Conservation (phyloP, 2,329 filamentous ascomycete species). For the Tolypocladium nubicola region DNA sequence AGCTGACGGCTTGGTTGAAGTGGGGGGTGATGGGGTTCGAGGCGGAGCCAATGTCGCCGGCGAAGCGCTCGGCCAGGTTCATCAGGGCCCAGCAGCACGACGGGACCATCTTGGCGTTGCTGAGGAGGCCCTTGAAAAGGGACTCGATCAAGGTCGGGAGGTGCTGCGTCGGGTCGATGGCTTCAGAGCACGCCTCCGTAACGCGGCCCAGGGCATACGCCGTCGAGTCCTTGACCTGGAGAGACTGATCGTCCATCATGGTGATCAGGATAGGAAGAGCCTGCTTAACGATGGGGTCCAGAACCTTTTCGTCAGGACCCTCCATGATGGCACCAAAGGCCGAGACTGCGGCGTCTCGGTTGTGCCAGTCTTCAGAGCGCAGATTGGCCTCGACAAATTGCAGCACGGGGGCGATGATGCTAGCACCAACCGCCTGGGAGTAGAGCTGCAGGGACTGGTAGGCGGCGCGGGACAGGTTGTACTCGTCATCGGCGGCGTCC, state of each 20-base stretch:
- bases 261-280: conserved; percentile 82
- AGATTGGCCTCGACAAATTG: conserved; percentile 87
- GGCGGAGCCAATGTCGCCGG: conserved; percentile 66
- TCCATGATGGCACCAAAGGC: conserved; percentile 99
- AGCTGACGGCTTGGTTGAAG: conserved; percentile 85
- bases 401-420: conserved; percentile 78
- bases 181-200: conserved; percentile 83
- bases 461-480: conserved; percentile 88
- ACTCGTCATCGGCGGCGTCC: conserved; percentile 92
- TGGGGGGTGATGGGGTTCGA: conserved; percentile 81
- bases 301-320: conserved; percentile 82
- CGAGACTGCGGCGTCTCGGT: conserved; percentile 88
- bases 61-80: conserved; percentile 94
- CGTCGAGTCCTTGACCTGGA: conserved; percentile 91
- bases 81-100: conserved; percentile 99
- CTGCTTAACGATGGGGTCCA: conserved; percentile 93
- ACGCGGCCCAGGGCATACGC: conserved; percentile 94
- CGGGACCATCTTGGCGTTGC: conserved; percentile 90
- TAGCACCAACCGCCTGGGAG: conserved; percentile 77
- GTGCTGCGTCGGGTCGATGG: conserved; percentile 77
- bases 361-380: conserved; percentile 85
- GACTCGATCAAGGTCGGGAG: conserved; percentile 77
- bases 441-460: conserved; percentile 97
- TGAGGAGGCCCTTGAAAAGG: conserved; percentile 80
- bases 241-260: conserved; percentile 80